Base-by-base conservation (phyloP, 768 basidiomycete species). In the Russula olivacea region DNA sequence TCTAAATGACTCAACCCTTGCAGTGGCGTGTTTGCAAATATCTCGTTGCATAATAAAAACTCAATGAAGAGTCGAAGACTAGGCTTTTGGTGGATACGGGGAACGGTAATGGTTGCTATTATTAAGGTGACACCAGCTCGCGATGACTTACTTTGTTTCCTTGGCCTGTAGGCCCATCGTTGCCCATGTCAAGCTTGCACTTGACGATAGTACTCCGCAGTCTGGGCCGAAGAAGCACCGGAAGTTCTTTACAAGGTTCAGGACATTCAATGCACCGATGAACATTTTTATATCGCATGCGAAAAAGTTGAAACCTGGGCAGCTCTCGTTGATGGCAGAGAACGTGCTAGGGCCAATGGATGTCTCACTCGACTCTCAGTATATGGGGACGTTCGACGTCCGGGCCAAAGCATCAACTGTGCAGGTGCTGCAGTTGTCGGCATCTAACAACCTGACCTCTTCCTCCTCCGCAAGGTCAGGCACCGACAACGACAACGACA, bases 251-350 rank as follows among this genome's bases (percentile, higher is more conserved):
- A 76, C 78, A 19, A 71, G 75, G 55, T 74, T 82, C 55, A 77
- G 78, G 61, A 88, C 83, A 4, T 88, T 86, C 71, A 82, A 81
- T 59, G 85, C 80, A 2, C 75, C 78, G 4, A 68, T 87, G 52
- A 71, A 73, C 21, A 63, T 85, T 36, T 72, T 68, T 30, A 61
- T 87, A 41, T 62, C 68, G 14, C 80, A 86, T 62, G 72, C 76
- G 38, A 69, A 74, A 4, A 65, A 71, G 9, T 79, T 81, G 12
- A 66, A 72, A 4, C 73, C 76, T 1, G 68, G 79, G 6, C 71
- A 75, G n/a, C 62, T 85, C 56, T 73, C 75, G 40, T 63, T 87
- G 49, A 71, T 66, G 1, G 77, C 77, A n/a, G 73, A 77, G 49
- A 88, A 86, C 65, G 83, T 81, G 61, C 74, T 83, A 25, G 86